phyloP scores from a whole-genome alignment of 345 rosid species.

The Murraya koenigii region DNA sequence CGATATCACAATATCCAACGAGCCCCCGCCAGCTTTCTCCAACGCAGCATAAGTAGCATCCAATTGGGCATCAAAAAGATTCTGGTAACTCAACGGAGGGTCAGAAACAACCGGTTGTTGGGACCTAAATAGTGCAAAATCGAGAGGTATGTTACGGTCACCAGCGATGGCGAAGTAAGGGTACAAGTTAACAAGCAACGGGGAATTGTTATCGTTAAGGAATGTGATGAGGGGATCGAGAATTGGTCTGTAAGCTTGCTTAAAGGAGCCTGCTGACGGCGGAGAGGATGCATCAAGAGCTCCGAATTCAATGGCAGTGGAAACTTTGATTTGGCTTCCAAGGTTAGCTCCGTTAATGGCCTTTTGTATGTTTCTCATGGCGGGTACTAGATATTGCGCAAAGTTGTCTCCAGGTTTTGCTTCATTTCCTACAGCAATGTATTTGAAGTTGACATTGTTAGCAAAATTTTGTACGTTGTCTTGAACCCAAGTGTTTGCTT shows the following conservation, averaged over 20 bases:
- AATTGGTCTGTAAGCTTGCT: conserved; percentile 10
- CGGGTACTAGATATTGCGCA: conserved; percentile 32
- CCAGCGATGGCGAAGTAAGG: conserved; percentile 33
- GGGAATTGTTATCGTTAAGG: conserved; percentile 36
- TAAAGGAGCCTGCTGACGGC: conserved; percentile 39
- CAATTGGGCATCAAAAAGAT: conserved; percentile 55
- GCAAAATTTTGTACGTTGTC: conserved; percentile 35
- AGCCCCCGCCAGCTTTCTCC: conserved; percentile 49
- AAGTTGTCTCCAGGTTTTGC: conserved; percentile 14
- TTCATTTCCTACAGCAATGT: conserved; percentile 68
- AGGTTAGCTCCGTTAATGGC: conserved; percentile 24
- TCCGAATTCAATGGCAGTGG: conserved; percentile 24
- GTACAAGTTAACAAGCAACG: conserved; percentile 47
- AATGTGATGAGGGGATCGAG: conserved; percentile 36
- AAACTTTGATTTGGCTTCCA: conserved; percentile 30
- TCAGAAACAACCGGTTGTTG: conserved; percentile 22
- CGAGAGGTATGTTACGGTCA: conserved; percentile 18
- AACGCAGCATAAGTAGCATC: conserved; percentile 55
- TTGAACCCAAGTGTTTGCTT: conserved; percentile 48
- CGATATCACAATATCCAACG: conserved; percentile 50
- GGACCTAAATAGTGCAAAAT: conserved; percentile 38
- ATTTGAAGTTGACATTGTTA: conserved; percentile 41
- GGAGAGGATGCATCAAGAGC: conserved; percentile 25
- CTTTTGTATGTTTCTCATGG: conserved; percentile 30
- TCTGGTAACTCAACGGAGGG: conserved; percentile 27